A percentile compares a stretch with the other conserved stretches of the same genome.
phyloP scores from a whole-genome alignment of 768 basidiomycete species.

The Xerocomellus dryophilus region DNA sequence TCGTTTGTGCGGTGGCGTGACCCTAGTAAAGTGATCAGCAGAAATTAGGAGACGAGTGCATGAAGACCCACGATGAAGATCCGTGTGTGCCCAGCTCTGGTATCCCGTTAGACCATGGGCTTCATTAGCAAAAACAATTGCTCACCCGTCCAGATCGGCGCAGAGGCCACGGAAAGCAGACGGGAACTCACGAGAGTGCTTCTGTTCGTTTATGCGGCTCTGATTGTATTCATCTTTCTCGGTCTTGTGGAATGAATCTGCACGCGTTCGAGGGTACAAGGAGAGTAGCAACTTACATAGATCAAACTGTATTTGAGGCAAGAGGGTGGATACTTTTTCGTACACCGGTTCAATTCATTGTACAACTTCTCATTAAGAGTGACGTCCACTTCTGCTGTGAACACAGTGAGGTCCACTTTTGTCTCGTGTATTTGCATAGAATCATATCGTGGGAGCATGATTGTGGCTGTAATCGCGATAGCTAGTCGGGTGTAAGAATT shows the following conservation, averaged over 20 bases:
- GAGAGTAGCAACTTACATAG: background rate
- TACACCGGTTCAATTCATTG: background rate
- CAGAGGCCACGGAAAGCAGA: background rate
- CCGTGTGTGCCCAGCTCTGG: background rate
- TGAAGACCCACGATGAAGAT: background rate
- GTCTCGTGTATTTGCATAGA: background rate
- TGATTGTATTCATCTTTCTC: background rate
- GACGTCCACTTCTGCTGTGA: background rate
- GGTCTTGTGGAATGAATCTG: background rate
- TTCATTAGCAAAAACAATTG: background rate
- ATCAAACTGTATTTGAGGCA: background rate
- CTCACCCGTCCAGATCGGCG: background rate
- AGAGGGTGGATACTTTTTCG: background rate
- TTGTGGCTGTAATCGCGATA: background rate
- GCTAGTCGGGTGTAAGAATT: background rate
- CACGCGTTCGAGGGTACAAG: background rate
- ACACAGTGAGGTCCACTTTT: background rate
- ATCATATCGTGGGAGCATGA: background rate
- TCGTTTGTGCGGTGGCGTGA: slow-evolving; percentile 4
- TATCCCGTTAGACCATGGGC: background rate
- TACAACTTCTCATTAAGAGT: background rate
- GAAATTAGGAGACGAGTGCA: no score
- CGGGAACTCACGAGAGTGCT: background rate
- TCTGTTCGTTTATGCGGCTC: background rate
- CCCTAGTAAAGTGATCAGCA: background rate